Conservation (phyloP, 2,329 filamentous ascomycete species). For the Coniochaeta ligniaria region DNA sequence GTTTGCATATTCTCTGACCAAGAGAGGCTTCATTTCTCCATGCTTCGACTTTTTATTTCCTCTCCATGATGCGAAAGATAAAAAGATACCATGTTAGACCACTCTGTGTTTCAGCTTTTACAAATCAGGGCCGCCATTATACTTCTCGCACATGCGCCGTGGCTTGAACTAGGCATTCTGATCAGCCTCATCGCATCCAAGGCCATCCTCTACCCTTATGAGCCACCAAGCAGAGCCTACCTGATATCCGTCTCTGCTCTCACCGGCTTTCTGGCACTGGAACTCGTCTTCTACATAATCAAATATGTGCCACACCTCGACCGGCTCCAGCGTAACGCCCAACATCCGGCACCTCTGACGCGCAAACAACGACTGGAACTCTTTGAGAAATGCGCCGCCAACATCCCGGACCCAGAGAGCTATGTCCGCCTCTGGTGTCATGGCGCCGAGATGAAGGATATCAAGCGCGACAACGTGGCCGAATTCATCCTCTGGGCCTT, state of each 20-base stretch:
- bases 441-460: conserved; percentile 47
- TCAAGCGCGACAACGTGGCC: conserved; percentile 59
- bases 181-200: neutral
- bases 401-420: conserved; percentile 43
- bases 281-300: conserved; percentile 32
- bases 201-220: neutral
- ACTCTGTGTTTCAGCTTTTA: neutral
- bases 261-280: conserved; percentile 25
- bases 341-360: conserved; percentile 33
- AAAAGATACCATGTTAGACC: neutral
- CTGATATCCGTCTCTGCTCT: conserved; percentile 11
- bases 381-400: conserved; percentile 48
- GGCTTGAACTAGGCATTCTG: neutral
- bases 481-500: conserved; percentile 65
- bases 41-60: neutral
- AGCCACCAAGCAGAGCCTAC: neutral
- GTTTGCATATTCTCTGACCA: neutral
- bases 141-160: neutral
- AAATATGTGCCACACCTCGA: conserved; percentile 35
- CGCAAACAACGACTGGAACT: conserved; percentile 42
- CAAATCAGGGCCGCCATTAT: neutral
- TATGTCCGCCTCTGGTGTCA: conserved; percentile 62
- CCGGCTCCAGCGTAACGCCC: conserved; percentile 28
- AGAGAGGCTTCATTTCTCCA: neutral
- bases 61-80: neutral